A percentile compares a stretch with the other conserved stretches of the same genome.
Conservation (phyloP, 805 yeast genomes). For the Candida anglica region DNA sequence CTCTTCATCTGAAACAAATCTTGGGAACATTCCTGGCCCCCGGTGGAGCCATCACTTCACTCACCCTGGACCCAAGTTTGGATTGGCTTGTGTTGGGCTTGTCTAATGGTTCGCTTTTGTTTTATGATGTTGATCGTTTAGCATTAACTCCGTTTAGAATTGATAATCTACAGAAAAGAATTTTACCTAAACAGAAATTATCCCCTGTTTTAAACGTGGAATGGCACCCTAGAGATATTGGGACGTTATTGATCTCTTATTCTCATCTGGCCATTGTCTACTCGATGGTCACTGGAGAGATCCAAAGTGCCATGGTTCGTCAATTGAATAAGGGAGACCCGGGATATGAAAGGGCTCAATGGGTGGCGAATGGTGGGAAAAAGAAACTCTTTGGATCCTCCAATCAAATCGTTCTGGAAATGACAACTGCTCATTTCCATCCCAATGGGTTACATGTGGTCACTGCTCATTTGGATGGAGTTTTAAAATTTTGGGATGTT, state of each 20-base stretch:
- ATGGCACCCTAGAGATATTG: constrained; percentile 89
- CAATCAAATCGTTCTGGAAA: constrained; percentile 27
- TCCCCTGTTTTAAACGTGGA: constrained; percentile 66
- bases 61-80: constrained; percentile 79
- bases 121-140: constrained; percentile 82
- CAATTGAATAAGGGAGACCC: constrained; percentile 64
- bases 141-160: constrained; percentile 59
- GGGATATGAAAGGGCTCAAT: constrained; percentile 42
- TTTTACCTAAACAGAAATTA: constrained; percentile 52
- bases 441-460: constrained; percentile 88
- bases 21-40: constrained; percentile 61
- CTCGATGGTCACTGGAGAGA: constrained; percentile 56
- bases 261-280: constrained; percentile 64
- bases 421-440: constrained; percentile 67
- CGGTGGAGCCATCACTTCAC: constrained; percentile 60
- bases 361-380: constrained; percentile 34
- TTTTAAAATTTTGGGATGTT: constrained; percentile 91
- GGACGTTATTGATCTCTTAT: constrained; percentile 72
- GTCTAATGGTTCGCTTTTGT: constrained; percentile 65
- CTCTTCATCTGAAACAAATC: constrained; percentile 59
- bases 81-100: constrained; percentile 86
- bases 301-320: constrained; percentile 57
- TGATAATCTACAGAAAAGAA: constrained; percentile 62
- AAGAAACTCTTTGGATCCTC: constrained; percentile 35
- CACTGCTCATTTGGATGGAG: constrained; percentile 77